These are phyloP conservation scores for Amesomyces nigricolor DNA, from an alignment of 2,329 filamentous ascomycete species.

Conservation along the genomic window DNA sequence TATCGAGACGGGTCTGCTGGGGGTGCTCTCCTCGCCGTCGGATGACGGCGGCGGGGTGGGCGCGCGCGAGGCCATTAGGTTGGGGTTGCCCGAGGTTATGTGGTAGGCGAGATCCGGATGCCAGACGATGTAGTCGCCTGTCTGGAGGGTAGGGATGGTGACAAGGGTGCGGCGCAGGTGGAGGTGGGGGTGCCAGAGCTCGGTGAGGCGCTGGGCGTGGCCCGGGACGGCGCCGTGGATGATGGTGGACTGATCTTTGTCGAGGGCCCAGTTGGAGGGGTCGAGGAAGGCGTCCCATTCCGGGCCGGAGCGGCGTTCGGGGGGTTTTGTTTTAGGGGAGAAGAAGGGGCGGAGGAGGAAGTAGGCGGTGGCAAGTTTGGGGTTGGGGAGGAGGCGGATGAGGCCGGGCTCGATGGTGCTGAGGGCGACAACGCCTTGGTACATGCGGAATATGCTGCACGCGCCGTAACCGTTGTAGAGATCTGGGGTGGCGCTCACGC, in stretches of 20 bases:
- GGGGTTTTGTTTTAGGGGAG: constrained; percentile 39
- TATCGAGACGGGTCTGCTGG: constrained; percentile 38
- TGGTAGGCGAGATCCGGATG: constrained; percentile 54
- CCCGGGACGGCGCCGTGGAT: constrained; percentile 55
- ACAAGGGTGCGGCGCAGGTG: constrained; percentile 48
- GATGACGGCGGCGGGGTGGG: constrained; percentile 30
- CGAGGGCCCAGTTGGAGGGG: constrained; percentile 41
- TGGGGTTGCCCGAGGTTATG: constrained; percentile 45
- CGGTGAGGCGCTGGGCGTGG: constrained; percentile 53
- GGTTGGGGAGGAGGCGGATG: constrained; percentile 43
- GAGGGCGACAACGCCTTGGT: constrained; percentile 51
- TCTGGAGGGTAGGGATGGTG: constrained; percentile 49
- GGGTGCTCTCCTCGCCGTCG: constrained; percentile 6
- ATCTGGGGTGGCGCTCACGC: constrained; percentile 48
- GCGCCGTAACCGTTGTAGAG: constrained; percentile 54
- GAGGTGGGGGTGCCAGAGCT: constrained; percentile 53
- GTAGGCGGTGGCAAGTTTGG: constrained; percentile 44
- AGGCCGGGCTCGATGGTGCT: constrained; percentile 46
- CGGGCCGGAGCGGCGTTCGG: constrained; percentile 35
- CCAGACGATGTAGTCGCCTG: constrained; percentile 55
- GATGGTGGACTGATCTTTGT: constrained; percentile 47
- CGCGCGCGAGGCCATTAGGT: constrained; percentile 31
- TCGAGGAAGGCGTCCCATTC: constrained; percentile 49
- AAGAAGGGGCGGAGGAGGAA: constrained; percentile 50
- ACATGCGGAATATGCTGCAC: constrained; percentile 55